Evolutionary conservation across 257 asterid genomes (phyloP).

Genomic region (Solanum neorickii): DNA sequence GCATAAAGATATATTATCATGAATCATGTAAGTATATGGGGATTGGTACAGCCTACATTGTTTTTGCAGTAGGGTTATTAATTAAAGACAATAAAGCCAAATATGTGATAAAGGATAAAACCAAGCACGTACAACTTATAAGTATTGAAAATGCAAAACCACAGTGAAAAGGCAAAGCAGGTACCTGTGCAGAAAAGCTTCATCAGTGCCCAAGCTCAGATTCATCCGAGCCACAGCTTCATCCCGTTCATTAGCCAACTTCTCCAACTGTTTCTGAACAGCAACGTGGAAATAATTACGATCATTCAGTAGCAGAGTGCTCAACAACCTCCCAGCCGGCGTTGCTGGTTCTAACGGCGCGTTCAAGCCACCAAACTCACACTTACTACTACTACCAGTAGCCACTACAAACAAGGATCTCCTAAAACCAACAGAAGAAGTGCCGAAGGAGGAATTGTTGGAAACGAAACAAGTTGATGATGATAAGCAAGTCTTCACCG

Average conservation of each 20-base stretch:
- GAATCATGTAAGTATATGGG: background rate
- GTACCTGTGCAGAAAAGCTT: slow-evolving; percentile 76
- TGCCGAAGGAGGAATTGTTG: background rate
- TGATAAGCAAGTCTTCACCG: background rate
- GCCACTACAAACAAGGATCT: slow-evolving; percentile 18
- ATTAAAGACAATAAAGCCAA: background rate
- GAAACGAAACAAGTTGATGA: slow-evolving; percentile 6
- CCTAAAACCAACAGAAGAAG: slow-evolving; percentile 13
- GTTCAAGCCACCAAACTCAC: slow-evolving; percentile 43
- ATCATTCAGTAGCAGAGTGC: slow-evolving; percentile 50
- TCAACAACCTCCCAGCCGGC: slow-evolving; percentile 48
- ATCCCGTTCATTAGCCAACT: slow-evolving; percentile 37
- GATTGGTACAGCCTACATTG: background rate
- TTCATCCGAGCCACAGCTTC: slow-evolving; percentile 47
- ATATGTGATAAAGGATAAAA: background rate
- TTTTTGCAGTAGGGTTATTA: background rate
- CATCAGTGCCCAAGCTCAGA: slow-evolving; percentile 54
- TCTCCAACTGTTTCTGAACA: slow-evolving; percentile 45
- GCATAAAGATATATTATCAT: background rate
- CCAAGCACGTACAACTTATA: background rate
- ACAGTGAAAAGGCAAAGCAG: background rate
- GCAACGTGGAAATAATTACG: slow-evolving; percentile 30
- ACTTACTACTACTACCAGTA: slow-evolving; percentile 15
- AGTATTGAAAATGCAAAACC: background rate
- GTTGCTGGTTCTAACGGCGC: slow-evolving; percentile 73